Percentiles rank a stretch among this genome's conserved stretches.
phyloP scores from a whole-genome alignment of 78 protist species.

The Pigoraptor vietnamica region DNA sequence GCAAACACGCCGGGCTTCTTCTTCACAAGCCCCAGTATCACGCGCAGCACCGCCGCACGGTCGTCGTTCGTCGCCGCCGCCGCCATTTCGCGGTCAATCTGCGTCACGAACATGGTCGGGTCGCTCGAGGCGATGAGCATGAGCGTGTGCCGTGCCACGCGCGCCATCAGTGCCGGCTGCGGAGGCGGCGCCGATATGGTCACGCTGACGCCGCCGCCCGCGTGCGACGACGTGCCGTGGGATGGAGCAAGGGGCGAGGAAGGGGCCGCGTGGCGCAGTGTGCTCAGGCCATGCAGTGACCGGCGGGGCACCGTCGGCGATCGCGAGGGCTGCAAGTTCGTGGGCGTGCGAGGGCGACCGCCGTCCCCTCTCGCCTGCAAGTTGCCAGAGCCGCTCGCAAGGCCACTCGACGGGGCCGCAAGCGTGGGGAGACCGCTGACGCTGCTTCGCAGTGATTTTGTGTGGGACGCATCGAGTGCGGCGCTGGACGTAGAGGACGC shows the following conservation, averaged over 20 bases:
- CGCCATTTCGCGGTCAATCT: background rate
- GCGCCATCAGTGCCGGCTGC: background rate
- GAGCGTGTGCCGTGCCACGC: background rate
- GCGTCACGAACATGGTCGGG: background rate
- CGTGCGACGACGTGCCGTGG: too few species aligned
- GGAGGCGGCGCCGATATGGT: background rate
- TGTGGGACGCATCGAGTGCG: background rate
- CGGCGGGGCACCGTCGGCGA: too few species aligned
- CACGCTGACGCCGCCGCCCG: background rate
- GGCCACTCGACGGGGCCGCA: too few species aligned
- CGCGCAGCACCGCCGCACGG: background rate
- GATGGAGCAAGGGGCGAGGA: background rate
- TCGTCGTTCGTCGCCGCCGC: background rate
- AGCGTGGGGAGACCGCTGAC: too few species aligned
- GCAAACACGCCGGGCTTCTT: slow-evolving; percentile 29
- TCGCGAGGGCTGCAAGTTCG: too few species aligned
- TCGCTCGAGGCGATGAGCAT: background rate
- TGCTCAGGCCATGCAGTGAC: too few species aligned
- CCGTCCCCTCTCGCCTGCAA: too few species aligned
- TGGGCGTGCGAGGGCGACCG: too few species aligned
- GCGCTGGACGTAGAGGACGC: background rate
- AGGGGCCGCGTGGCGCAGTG: too few species aligned
- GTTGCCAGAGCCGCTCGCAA: too few species aligned
- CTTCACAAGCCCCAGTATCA: background rate
- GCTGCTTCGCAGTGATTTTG: too few species aligned